These are phyloP conservation scores for Hemisphaericaspora nanyangensis DNA, from an alignment of 805 yeast species.

Conservation along the genomic window DNA sequence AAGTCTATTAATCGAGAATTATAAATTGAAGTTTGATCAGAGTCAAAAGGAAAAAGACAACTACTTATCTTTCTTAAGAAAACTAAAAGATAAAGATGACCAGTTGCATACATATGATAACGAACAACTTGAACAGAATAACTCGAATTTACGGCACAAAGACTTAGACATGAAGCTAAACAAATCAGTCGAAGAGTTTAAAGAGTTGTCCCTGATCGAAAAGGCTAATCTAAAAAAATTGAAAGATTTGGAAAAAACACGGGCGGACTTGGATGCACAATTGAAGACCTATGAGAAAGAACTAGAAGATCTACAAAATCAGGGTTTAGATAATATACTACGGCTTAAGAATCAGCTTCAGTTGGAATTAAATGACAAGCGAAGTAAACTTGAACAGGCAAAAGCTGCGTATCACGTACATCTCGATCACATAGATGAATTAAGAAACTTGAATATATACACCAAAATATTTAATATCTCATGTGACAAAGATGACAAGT, in stretches of 20 bases:
- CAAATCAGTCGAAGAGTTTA: conserved; percentile 44
- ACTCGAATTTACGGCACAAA: conserved; percentile 8
- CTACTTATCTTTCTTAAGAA: conserved; percentile 68
- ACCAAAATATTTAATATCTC: conserved; percentile 81
- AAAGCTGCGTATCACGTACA: conserved; percentile 61
- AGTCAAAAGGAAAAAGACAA: conserved; percentile 74
- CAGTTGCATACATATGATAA: conserved; percentile 5
- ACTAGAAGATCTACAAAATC: conserved; percentile 27
- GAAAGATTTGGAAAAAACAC: conserved; percentile 37
- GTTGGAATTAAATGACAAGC: conserved; percentile 46
- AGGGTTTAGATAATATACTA: conserved; percentile 46
- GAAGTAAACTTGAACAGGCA: conserved; percentile 57
- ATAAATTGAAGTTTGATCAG: conserved; percentile 68
- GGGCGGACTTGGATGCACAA: conserved; percentile 45
- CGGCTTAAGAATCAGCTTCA: conserved; percentile 53
- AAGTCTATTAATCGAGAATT: conserved; percentile 54
- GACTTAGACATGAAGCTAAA: conserved; percentile 35
- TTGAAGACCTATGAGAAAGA: conserved; percentile 42
- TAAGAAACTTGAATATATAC: conserved; percentile 77
- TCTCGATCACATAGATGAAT: conserved; percentile 60
- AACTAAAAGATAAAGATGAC: conserved; percentile 44
- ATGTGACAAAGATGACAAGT: conserved; percentile 50
- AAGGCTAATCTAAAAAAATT: conserved; percentile 28
- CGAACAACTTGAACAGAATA: background rate
- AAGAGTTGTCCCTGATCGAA: conserved; percentile 38